Conservation (phyloP, 306 rosid genomes). For the Canavalia gladiata region DNA sequence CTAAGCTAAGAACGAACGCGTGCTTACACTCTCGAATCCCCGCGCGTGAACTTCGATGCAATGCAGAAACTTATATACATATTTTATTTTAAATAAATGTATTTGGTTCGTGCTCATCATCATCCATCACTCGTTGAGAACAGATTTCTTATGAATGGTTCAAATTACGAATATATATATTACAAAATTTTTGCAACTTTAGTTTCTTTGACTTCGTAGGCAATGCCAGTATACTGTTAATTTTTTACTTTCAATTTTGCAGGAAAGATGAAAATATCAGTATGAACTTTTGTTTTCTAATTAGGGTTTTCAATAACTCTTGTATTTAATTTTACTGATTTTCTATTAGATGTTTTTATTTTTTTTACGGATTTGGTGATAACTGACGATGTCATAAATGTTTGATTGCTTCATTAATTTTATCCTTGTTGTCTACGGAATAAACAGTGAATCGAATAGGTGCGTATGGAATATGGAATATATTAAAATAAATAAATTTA, state of each 20-base stretch:
- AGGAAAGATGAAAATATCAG: no score
- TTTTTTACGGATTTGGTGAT: not conserved
- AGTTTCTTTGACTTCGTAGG: no score
- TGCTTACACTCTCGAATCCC: not conserved
- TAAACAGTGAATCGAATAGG: not conserved
- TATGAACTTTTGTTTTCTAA: no score
- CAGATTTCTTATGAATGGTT: no score
- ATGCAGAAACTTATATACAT: no score
- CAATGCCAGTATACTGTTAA: no score
- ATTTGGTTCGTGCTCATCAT: no score
- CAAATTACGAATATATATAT: no score
- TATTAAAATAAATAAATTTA: not conserved
- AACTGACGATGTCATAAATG: not conserved
- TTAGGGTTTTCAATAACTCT: not conserved
- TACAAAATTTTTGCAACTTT: no score
- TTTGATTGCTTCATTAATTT: slow-evolving; percentile 2
- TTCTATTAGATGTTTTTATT: not conserved
- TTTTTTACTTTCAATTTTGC: no score
- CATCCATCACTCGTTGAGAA: no score
- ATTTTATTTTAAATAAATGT: no score
- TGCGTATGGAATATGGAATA: not conserved
- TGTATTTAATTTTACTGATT: not conserved
- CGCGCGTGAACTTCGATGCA: not conserved
- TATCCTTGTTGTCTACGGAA: not conserved
- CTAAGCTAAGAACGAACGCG: not conserved